Base-by-base conservation (phyloP, 495 filamentous ascomycete genomes). In the Xeromyces bisporus region DNA sequence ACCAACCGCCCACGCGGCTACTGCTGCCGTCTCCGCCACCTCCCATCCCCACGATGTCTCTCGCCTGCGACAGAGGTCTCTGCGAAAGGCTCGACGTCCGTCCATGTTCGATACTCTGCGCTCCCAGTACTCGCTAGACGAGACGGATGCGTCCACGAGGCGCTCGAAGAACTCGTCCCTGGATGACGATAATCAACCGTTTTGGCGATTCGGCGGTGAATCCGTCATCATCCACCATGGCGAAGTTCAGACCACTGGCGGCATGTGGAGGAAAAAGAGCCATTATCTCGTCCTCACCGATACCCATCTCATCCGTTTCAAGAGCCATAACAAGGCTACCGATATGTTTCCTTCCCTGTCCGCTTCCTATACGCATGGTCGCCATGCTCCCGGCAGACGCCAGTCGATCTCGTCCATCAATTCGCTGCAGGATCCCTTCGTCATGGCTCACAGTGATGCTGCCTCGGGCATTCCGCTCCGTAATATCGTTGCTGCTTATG, bases 221-320 rank as follows among this genome's bases (percentile, higher is more conserved):
- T 60, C 58, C 21, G 52, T 60, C 15, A 67, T 77, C 18, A 42
- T 76, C 10, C 69, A 79, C 35, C 69, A 77, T 51, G 82, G 82
- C 2, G 73, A 83, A 39, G 67, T 91, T 15, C 82, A 92, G 52
- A 76, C 77, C 1, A 80, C 80, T 20, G 71, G 75, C 16, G 72
- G 78, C 26, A 67, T 92, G 53, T 73, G 93, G 50, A 69, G 81
- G 48, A 78, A 81, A 48, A 86, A 80, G 56, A 80, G 72, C 43
- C 83, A 91, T 38, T 94, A 83, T 40, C 58, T 94, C 18, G 89
- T 93, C n/a, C 64, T 94, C 21, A 94, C 86, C 7, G 75, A 86
- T 28, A 71, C 72, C 15, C 77, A 92, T 50, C 49, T 97, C 23
- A 48, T 93, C 35, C 75, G 82, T 27, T 83, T 84, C 53, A 91